phyloP scores from a whole-genome alignment of 345 rosid genomes.

The Populus davidiana region DNA sequence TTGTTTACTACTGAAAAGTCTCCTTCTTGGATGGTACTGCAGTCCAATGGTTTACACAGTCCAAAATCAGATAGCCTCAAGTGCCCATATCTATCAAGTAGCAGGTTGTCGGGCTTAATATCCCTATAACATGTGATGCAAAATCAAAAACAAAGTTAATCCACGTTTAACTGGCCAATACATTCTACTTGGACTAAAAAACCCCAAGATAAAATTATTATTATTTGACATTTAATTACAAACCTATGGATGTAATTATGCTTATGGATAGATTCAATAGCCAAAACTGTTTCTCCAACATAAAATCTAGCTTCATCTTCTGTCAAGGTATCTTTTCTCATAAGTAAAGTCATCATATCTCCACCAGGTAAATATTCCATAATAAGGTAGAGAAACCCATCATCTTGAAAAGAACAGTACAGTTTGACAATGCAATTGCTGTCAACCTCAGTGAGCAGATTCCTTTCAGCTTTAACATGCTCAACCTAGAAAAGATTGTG shows the following conservation, averaged over 20 bases:
- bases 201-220: not conserved
- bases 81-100: conserved; percentile 83
- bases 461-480: conserved; percentile 93
- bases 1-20: conserved; percentile 53
- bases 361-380: conserved; percentile 99
- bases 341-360: conserved; percentile 94
- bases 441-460: conserved; percentile 94
- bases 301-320: conserved; percentile 90
- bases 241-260: conserved; percentile 94
- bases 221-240: conserved; percentile 5
- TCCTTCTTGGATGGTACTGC: conserved; percentile 69
- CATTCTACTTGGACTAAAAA: not conserved
- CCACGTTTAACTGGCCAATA: conserved; percentile 1
- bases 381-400: conserved; percentile 80
- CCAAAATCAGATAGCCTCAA: conserved; percentile 94
- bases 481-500: conserved; percentile 55
- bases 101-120: conserved; percentile 91
- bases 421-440: conserved; percentile 94
- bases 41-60: conserved; percentile 86
- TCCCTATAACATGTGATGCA: conserved; percentile 46
- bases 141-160: conserved; percentile 6
- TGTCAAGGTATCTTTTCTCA: conserved; percentile 89
- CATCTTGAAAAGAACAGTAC: conserved; percentile 92
- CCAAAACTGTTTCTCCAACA: conserved; percentile 81
- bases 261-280: conserved; percentile 87